Conservation (phyloP, 2,329 filamentous ascomycete species). For the Pseudocercospora fijiensis region DNA sequence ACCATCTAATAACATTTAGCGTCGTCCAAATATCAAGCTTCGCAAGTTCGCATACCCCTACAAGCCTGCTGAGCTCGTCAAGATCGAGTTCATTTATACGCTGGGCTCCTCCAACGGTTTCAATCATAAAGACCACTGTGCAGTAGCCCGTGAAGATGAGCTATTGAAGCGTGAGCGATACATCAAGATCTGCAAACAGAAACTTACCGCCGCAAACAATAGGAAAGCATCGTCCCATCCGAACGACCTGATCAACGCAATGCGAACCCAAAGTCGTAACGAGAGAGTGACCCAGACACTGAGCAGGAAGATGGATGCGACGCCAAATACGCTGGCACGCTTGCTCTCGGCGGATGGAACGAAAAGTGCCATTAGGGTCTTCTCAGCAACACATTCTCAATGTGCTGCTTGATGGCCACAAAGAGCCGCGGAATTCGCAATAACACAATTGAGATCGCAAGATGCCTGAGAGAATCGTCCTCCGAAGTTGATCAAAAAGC, state of each 20-base stretch:
- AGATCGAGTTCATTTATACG: conserved; percentile 10
- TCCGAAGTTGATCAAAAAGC: background rate
- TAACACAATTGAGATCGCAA: background rate
- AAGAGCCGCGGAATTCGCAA: background rate
- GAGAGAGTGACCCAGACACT: conserved; percentile 40
- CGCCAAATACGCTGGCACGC: background rate
- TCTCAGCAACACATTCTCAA: background rate
- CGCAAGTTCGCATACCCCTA: conserved; percentile 8
- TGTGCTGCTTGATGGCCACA: background rate
- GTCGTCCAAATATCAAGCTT: background rate
- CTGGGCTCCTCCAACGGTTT: conserved; percentile 16
- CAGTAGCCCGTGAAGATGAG: conserved; percentile 24
- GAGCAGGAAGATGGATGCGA: conserved; percentile 12
- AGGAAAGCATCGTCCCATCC: conserved; percentile 48
- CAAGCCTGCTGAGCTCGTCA: conserved; percentile 4
- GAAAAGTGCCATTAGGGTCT: background rate
- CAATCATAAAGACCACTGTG: conserved; percentile 17
- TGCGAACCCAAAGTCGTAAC: conserved; percentile 44
- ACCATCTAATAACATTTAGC: conserved; percentile 27
- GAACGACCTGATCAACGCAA: conserved; percentile 41
- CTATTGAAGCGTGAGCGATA: conserved; percentile 16
- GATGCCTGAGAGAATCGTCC: background rate
- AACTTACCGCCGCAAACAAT: conserved; percentile 41
- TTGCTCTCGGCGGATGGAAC: background rate
- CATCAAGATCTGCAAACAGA: background rate